Conservation (phyloP, 495 filamentous ascomycete species). For the Talaromyces nanjingensis region DNA sequence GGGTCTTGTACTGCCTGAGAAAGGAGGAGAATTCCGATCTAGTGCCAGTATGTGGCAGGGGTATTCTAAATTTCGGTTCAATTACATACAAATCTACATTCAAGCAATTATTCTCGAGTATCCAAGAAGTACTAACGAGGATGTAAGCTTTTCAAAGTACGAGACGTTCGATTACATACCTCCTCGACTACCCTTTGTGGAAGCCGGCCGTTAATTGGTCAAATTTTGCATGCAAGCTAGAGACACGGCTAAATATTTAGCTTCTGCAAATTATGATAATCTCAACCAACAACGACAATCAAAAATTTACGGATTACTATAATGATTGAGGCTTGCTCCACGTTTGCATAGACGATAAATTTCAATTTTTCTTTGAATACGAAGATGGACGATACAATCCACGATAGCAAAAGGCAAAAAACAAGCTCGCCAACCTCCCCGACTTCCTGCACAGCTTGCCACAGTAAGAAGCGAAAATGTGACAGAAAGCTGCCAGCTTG, state of each 20-base stretch:
- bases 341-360: not conserved
- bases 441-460: not conserved
- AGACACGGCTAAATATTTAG: not conserved
- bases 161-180: no score
- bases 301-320: not conserved
- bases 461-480: constrained; percentile 5
- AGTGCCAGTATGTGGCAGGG: no score
- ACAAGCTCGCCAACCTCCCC: not conserved
- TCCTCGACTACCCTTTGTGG: no score
- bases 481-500: constrained; percentile 2
- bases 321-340: not conserved
- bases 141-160: no score
- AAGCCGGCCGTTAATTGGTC: not conserved
- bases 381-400: not conserved
- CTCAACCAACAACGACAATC: not conserved
- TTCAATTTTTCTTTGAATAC: not conserved
- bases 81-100: no score
- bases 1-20: no score
- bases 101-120: no score
- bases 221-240: not conserved
- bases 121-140: no score
- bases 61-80: no score
- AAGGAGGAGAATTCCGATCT: no score
- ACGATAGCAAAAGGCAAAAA: not conserved
- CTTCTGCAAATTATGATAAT: no score